Base-by-base conservation (phyloP, 164 flowering plant genomes). In the Umbilicus rupestris region DNA sequence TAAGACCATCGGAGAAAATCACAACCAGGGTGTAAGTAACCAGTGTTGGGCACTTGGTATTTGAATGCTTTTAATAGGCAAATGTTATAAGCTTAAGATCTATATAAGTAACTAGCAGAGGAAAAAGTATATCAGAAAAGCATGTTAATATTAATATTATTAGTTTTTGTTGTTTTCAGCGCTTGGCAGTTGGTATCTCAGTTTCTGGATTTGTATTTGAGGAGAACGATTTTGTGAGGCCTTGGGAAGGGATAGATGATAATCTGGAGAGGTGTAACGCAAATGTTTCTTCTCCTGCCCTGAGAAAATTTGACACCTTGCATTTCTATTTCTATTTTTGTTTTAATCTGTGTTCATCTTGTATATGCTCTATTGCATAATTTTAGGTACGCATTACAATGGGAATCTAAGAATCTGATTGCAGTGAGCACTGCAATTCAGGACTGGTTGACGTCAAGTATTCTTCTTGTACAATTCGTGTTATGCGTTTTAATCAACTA, bases 381-480 rank as follows among this genome's bases (percentile, higher is more conserved):
- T 3, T 71, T 30, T 65, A 95, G 99, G 85, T 95, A 90, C 78
- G 94, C 74, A 15, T 78, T 95, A 68, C 87, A 88, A 73, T 95
- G 99, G 99, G 99, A 95, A 81, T 89, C 99, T 16, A 82, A 88
- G 83, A 76, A 92, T 81, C 79, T 95, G 76, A 84, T 89, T 82
- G 90, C 97, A 44, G 96, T 88, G 62, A 92, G 97, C 89, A 89
- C 96, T 71, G 97, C 97, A 59, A 92, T 95, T 71, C 99, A 92
- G 82, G 99, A 95, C 69, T 95, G 94, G 94, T 80, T 95, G 64
- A 87, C 97, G 70, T 89, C 97, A 86, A 88, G 99, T 95, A 89
- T 82, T 72, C 74, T 44, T 66, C 71, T 74, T 72, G 41, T 64
- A 62, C 66, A 49, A 31, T 26, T 44, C 66, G n/a, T 35, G 68